Evolutionary conservation across 306 rosid species (phyloP), one percentile per base, ranked within the genome.

Genomic region (Cicer bijugum): DNA sequence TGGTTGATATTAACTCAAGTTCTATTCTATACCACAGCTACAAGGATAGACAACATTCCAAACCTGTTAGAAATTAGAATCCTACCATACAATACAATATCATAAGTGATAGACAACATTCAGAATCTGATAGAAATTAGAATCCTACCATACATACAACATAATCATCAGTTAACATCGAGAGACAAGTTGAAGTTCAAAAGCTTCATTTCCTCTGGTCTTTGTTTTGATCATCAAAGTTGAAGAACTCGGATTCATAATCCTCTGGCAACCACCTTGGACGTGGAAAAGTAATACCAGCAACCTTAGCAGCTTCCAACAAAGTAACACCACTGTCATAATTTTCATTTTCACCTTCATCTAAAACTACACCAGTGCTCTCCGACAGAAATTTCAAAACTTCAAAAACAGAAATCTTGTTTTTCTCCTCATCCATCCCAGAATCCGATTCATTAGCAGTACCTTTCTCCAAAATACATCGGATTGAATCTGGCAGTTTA

Each of bases 241-340:
- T 12, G 19, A 59, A 59, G 5, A 59, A 3, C 2, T 59, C 1
- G 2, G 43, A 35, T 23, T 12, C 12, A 11, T 58, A 40, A 11
- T 63, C 7, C 6, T 71, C 67, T 2, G 53, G 82, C 84, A 78
- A 58, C 87, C 84, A 80, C 5, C 44, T 38, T 2, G 85, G 82
- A 10, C 51, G 69, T 16, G 88, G 86, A 67, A 87, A 87, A 39
- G 20, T 76, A 56, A 86, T 1, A 40, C 92, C 90, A 1, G 61
- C 28, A 3, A 8, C 42, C 75, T 1, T 72, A 6, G 50, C 57
- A 39, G 75, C 77, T 20, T 86, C 78, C 43, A 78, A 12, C 12
- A 78, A 2, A n/a, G 79, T 57, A 19, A 51, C 6, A 7, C 48
- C 23, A 2, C 7, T 2, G 1, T 37, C 71, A 12, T 64, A 9